Conservation (phyloP, 176 grass and related monocot genomes). For the Hsuehochloa calcarea region DNA sequence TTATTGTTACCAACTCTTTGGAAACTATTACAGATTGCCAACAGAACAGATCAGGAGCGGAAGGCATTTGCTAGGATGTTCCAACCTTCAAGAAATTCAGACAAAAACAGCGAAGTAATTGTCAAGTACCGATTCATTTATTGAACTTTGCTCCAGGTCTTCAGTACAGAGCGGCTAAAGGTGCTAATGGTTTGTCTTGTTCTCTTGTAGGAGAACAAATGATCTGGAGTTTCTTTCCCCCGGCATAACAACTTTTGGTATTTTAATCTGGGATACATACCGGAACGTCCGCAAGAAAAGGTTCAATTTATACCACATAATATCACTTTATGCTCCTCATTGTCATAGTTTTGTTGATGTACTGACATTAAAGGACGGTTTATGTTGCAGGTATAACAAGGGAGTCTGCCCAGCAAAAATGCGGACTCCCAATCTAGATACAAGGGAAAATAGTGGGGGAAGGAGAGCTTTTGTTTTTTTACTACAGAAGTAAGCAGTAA, state of each 20-base stretch:
- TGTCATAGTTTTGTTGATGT: not conserved
- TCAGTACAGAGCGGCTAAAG: not conserved
- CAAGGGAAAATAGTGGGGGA: slow-evolving; percentile 33
- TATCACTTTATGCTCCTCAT: not conserved
- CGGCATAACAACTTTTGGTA: slow-evolving; percentile 38
- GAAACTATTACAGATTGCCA: slow-evolving; percentile 57
- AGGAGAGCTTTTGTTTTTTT: slow-evolving; percentile 34
- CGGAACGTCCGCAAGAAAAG: slow-evolving; percentile 9
- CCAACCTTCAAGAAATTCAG: slow-evolving; percentile 66
- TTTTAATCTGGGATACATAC: slow-evolving; percentile 46
- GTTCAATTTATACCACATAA: not conserved
- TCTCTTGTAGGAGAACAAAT: slow-evolving; percentile 37
- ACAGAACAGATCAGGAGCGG: slow-evolving; percentile 74
- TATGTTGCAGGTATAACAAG: slow-evolving; percentile 28
- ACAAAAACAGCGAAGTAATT: slow-evolving; percentile 56
- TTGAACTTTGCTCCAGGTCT: not conserved
- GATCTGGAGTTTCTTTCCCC: slow-evolving; percentile 36
- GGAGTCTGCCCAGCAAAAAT: not conserved
- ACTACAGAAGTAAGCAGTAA: slow-evolving; percentile 21
- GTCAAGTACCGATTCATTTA: not conserved
- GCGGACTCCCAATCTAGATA: slow-evolving; percentile 32
- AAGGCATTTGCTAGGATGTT: slow-evolving; percentile 95
- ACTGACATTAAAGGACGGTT: not conserved
- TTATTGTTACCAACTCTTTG: not conserved
- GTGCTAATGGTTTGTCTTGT: slow-evolving; percentile 9